Evolutionary conservation across 1,139 yeast genomes (phyloP).

Genomic region (Saccharomycopsis crataegensis): DNA sequence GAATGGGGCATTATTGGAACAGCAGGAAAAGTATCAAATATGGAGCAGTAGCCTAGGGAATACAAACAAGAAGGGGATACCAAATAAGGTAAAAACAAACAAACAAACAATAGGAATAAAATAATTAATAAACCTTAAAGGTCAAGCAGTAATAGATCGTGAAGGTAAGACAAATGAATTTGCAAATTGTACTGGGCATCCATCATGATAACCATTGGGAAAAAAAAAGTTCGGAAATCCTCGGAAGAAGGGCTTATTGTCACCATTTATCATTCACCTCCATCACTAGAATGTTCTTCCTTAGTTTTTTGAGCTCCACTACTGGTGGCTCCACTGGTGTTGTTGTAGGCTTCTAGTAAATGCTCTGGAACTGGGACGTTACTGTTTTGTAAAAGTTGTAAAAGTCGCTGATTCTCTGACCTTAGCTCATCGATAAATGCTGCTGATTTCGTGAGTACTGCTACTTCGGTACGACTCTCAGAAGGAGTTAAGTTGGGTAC

Average conservation of each 20-base stretch:
- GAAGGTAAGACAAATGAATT: background rate
- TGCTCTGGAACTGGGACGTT: slow-evolving; percentile 13
- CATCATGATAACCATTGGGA: background rate
- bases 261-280: too few species aligned
- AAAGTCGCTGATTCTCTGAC: slow-evolving; percentile 10
- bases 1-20: too few species aligned
- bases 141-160: background rate
- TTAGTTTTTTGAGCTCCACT: background rate
- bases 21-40: too few species aligned
- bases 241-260: too few species aligned
- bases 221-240: background rate
- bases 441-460: slow-evolving; percentile 22
- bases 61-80: background rate
- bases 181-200: too few species aligned
- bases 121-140: too few species aligned
- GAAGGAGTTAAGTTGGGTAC: slow-evolving; percentile 28
- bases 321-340: background rate
- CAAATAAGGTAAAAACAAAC: background rate
- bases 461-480: slow-evolving; percentile 30
- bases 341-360: slow-evolving; percentile 4
- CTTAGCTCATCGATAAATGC: slow-evolving; percentile 17
- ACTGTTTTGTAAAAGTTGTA: slow-evolving; percentile 5
- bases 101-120: background rate
- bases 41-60: background rate
- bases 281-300: too few species aligned